These are phyloP conservation scores for Thelonectria olida DNA, from an alignment of 2,329 filamentous ascomycete species.

Conservation along the genomic window DNA sequence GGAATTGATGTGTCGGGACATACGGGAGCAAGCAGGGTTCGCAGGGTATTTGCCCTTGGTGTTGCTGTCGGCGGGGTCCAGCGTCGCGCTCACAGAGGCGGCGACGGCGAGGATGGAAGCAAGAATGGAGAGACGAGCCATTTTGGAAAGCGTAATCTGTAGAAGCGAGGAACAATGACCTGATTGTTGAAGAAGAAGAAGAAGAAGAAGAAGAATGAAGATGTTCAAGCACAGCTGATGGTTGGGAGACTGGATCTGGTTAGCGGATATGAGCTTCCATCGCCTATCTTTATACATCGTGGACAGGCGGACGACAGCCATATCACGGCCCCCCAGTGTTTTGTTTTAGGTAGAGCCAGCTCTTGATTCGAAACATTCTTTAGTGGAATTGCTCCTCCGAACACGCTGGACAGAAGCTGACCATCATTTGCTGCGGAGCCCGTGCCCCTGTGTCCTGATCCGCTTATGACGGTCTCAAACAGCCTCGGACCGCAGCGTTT, in stretches of 20 bases:
- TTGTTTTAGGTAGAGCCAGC: constrained; percentile 1
- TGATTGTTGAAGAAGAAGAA: not conserved
- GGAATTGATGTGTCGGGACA: too few species aligned
- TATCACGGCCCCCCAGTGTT: not conserved
- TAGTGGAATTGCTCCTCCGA: not conserved
- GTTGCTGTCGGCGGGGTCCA: constrained; percentile 36
- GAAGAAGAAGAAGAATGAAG: not conserved
- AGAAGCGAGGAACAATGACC: not conserved
- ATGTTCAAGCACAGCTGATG: not conserved
- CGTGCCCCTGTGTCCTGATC: not conserved
- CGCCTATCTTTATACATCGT: not conserved
- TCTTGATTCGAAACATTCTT: not conserved
- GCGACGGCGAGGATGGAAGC: constrained; percentile 32
- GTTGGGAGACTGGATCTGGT: not conserved
- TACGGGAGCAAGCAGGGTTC: constrained; percentile 32
- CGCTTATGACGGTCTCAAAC: not conserved
- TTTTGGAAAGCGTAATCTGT: constrained; percentile 13
- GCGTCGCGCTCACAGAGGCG: constrained; percentile 33
- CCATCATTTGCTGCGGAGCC: not conserved
- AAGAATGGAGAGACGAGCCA: constrained; percentile 33
- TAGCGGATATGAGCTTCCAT: not conserved
- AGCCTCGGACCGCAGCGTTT: not conserved
- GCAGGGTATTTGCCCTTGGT: constrained; percentile 37
- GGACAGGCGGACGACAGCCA: not conserved
- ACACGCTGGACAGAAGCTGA: not conserved